Percentiles rank a stretch among this genome's conserved stretches.
phyloP scores from a whole-genome alignment of 2,329 filamentous ascomycete genomes.

The Canariomyces notabilis region DNA sequence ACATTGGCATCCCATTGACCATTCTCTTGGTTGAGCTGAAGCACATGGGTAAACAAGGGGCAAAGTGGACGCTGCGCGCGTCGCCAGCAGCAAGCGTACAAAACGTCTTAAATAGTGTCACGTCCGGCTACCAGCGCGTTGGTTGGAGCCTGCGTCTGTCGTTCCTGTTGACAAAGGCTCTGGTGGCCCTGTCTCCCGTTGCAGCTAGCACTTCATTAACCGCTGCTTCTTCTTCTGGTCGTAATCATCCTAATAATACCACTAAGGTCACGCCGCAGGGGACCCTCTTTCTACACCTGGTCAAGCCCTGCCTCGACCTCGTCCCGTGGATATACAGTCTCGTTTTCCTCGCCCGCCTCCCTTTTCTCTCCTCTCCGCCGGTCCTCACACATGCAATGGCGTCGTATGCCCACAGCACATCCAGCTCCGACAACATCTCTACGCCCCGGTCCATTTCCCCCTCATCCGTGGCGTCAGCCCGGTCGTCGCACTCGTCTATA shows the following conservation, averaged over 20 bases:
- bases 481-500: slow-evolving; percentile 46
- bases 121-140: slow-evolving; percentile 16
- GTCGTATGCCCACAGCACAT: slow-evolving; percentile 41
- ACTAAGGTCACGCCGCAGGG: slow-evolving; percentile 18
- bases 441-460: slow-evolving; percentile 52
- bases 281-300: slow-evolving; percentile 18
- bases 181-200: slow-evolving; percentile 21
- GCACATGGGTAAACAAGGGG: slow-evolving; percentile 19
- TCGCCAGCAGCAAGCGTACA: slow-evolving; percentile 15
- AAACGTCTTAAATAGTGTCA: slow-evolving; percentile 23
- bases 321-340: slow-evolving; percentile 20
- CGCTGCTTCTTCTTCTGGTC: slow-evolving; percentile 13
- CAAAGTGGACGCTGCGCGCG: slow-evolving; percentile 17
- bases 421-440: slow-evolving; percentile 43
- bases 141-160: slow-evolving; percentile 19
- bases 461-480: slow-evolving; percentile 42
- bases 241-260: slow-evolving; percentile 21
- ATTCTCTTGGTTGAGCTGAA: neutral
- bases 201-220: slow-evolving; percentile 1
- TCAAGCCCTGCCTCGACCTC: slow-evolving; percentile 20
- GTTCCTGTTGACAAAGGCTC: slow-evolving; percentile 21
- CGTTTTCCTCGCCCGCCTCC: slow-evolving; percentile 17
- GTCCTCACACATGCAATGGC: slow-evolving; percentile 35
- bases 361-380: slow-evolving; percentile 17
- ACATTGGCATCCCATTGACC: neutral